A percentile compares a stretch with the other conserved stretches of the same genome.
Evolutionary conservation across 2,329 filamentous ascomycete genomes (phyloP).

Genomic region (Torrubiella hemipterigena): DNA sequence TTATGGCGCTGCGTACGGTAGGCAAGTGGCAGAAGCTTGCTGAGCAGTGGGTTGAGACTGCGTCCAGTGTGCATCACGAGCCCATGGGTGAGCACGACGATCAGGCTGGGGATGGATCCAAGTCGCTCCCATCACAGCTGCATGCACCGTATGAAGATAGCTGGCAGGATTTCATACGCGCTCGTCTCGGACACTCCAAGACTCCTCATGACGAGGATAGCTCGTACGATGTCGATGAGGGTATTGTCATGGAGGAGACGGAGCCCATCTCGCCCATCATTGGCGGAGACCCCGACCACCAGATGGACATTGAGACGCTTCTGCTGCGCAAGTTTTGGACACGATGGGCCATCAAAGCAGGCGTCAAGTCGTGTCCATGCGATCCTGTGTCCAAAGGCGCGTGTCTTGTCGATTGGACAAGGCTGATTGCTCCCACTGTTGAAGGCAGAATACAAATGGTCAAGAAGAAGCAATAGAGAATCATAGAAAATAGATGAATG

Average conservation of each 20-base stretch:
- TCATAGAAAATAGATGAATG: neutral
- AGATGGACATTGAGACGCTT: slow-evolving; percentile 42
- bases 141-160: slow-evolving; percentile 13
- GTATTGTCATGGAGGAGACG: slow-evolving; percentile 9
- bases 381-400: slow-evolving; percentile 47
- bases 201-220: slow-evolving; percentile 20
- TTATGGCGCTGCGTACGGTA: slow-evolving; percentile 72
- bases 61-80: slow-evolving; percentile 45
- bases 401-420: slow-evolving; percentile 62
- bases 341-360: slow-evolving; percentile 62
- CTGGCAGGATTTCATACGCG: slow-evolving; percentile 24
- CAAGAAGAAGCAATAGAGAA: slow-evolving; percentile 8
- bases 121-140: slow-evolving; percentile 1
- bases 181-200: slow-evolving; percentile 20
- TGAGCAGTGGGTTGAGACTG: slow-evolving; percentile 55
- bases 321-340: slow-evolving; percentile 57
- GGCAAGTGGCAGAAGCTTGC: slow-evolving; percentile 69
- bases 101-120: slow-evolving; percentile 11
- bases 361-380: slow-evolving; percentile 40
- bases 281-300: slow-evolving; percentile 21
- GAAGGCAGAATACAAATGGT: slow-evolving; percentile 61
- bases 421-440: slow-evolving; percentile 62
- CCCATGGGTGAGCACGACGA: slow-evolving; percentile 23
- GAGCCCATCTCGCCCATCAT: slow-evolving; percentile 16
- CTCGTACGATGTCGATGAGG: slow-evolving; percentile 29